phyloP scores from a whole-genome alignment of 2,329 filamentous ascomycete species.

The Aspergillus caelatus region DNA sequence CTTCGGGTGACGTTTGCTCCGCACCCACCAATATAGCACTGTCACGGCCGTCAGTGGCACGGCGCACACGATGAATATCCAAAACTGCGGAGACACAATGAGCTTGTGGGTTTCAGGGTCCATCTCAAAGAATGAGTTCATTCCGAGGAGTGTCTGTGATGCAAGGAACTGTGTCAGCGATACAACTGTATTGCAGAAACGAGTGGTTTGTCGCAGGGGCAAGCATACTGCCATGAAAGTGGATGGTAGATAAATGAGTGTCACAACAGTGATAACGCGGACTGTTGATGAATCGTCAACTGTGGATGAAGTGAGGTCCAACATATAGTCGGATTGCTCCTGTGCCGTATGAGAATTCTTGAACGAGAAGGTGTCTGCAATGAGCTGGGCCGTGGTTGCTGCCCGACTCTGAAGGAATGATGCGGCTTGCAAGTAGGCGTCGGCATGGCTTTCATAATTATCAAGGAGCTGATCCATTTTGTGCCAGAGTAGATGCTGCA shows the following conservation, averaged over 20 bases:
- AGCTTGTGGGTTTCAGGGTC: constrained; percentile 32
- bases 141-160: constrained; percentile 42
- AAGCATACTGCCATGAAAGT: constrained; percentile 40
- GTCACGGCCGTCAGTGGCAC: constrained; percentile 35
- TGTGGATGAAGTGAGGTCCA: constrained; percentile 30
- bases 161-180: not conserved
- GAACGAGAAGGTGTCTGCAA: constrained; percentile 28
- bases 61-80: constrained; percentile 42
- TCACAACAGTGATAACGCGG: constrained; percentile 32
- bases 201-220: not conserved
- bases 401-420: constrained; percentile 23
- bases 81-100: constrained; percentile 39
- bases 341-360: constrained; percentile 21
- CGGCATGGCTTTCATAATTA: constrained; percentile 18
- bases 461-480: constrained; percentile 19
- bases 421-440: constrained; percentile 22
- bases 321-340: constrained; percentile 26
- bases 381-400: constrained; percentile 21
- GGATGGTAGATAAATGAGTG: constrained; percentile 37
- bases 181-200: not conserved
- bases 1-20: constrained; percentile 7
- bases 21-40: constrained; percentile 28
- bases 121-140: constrained; percentile 44
- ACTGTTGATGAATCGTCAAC: constrained; percentile 32
- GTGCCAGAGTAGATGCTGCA: constrained; percentile 5